Conservation (phyloP, 331 rosid species). For the Phaseolus coccineus region DNA sequence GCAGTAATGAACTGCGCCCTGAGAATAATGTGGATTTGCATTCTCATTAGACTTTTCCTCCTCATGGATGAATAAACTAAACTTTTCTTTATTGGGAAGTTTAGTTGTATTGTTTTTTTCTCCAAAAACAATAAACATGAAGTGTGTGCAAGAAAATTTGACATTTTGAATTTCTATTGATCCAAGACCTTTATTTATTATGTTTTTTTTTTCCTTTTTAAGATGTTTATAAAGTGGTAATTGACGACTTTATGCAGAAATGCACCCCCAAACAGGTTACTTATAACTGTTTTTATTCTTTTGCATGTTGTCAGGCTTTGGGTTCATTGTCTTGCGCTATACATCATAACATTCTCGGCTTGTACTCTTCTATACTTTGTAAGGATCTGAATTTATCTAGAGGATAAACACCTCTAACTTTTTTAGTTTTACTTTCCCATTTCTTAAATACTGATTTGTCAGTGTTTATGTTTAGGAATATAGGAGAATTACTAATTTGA, state of each 20-base stretch:
- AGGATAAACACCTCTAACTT: slow-evolving; percentile 13
- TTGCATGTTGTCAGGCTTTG: slow-evolving; percentile 73
- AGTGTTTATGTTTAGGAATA: slow-evolving; percentile 62
- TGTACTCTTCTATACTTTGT: slow-evolving; percentile 87
- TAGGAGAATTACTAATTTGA: slow-evolving; percentile 68
- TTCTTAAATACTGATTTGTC: slow-evolving; percentile 34
- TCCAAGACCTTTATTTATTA: not conserved
- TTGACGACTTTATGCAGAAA: slow-evolving; percentile 36
- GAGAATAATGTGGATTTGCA: slow-evolving; percentile 25
- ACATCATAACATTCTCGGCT: slow-evolving; percentile 73
- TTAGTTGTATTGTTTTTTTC: not conserved
- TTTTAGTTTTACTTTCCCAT: slow-evolving; percentile 8
- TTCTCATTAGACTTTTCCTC: slow-evolving; percentile 5
- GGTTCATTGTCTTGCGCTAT: slow-evolving; percentile 84
- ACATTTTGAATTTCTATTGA: slow-evolving; percentile 15
- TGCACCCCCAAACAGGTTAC: slow-evolving; percentile 28
- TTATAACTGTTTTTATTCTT: slow-evolving; percentile 35
- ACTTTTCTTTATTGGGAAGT: slow-evolving; percentile 22
- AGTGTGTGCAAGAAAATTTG: slow-evolving; percentile 19
- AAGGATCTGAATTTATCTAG: slow-evolving; percentile 54
- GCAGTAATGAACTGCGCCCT: slow-evolving; percentile 31
- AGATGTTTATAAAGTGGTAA: slow-evolving; percentile 9
- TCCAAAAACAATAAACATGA: not conserved
- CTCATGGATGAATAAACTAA: slow-evolving; percentile 20
- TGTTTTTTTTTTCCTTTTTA: not conserved